Conservation (phyloP, 1,139 yeast species). For the Candida freyschussii region DNA sequence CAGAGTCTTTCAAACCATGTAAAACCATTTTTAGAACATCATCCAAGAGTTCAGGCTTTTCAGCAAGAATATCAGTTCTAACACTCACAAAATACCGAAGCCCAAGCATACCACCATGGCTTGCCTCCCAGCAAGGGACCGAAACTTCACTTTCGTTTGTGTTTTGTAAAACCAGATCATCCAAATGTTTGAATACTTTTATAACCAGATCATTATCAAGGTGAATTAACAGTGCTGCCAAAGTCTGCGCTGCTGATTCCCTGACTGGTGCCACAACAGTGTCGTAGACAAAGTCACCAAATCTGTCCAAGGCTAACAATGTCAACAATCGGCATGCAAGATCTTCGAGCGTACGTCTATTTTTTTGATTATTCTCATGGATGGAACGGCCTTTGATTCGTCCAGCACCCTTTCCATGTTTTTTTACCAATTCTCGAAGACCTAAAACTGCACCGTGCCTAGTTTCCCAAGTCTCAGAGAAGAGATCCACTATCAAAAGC, state of each 20-base stretch:
- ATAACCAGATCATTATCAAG: slow-evolving; percentile 53
- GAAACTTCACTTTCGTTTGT: slow-evolving; percentile 21
- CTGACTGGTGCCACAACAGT: slow-evolving; percentile 98
- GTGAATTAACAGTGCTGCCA: slow-evolving; percentile 83
- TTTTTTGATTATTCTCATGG: slow-evolving; percentile 60
- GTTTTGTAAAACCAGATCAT: slow-evolving; percentile 69
- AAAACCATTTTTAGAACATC: slow-evolving; percentile 80
- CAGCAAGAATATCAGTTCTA: slow-evolving; percentile 68
- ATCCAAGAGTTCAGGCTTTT: slow-evolving; percentile 55
- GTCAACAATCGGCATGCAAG: slow-evolving; percentile 82
- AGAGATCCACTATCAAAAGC: slow-evolving; percentile 69
- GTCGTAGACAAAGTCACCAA: slow-evolving; percentile 96
- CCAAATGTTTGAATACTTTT: slow-evolving; percentile 61
- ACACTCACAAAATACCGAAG: slow-evolving; percentile 88
- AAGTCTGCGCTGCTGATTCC: slow-evolving; percentile 92
- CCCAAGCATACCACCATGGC: slow-evolving; percentile 97
- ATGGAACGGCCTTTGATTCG: slow-evolving; percentile 60
- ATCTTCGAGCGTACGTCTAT: slow-evolving; percentile 76
- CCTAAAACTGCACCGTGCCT: slow-evolving; percentile 97
- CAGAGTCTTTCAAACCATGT: slow-evolving; percentile 77
- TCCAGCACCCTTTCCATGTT: slow-evolving; percentile 86
- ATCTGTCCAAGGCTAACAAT: slow-evolving; percentile 86
- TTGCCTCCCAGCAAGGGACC: slow-evolving; percentile 83
- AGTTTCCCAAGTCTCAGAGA: slow-evolving; percentile 87
- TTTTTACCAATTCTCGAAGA: slow-evolving; percentile 75